These are phyloP conservation scores for Starmerella ratchasimensis DNA, from an alignment of 805 yeast genomes.

Conservation along the genomic window DNA sequence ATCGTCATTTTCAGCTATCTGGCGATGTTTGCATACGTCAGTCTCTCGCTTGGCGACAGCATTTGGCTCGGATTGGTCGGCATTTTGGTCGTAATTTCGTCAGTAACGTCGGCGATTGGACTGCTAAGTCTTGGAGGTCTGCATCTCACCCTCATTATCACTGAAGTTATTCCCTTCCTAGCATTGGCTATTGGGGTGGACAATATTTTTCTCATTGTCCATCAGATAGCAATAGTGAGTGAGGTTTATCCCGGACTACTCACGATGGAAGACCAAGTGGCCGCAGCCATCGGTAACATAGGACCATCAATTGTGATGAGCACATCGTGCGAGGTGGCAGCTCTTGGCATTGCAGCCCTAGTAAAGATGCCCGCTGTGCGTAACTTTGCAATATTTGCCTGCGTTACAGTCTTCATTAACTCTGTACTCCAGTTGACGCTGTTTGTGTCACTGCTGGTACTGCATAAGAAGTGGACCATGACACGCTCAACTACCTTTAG, in stretches of 20 bases:
- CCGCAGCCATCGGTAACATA: conserved; percentile 52
- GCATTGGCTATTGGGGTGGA: conserved; percentile 94
- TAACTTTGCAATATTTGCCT: conserved; percentile 83
- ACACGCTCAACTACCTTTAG: background rate
- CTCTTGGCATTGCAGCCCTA: conserved; percentile 62
- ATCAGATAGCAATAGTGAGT: conserved; percentile 52
- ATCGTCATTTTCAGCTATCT: conserved; percentile 64
- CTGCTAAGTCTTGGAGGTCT: conserved; percentile 60
- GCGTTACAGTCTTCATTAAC: conserved; percentile 70
- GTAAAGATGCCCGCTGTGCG: conserved; percentile 95
- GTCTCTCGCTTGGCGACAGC: conserved; percentile 68
- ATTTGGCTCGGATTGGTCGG: conserved; percentile 75
- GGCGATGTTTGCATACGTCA: conserved; percentile 78
- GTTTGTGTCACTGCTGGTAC: conserved; percentile 48
- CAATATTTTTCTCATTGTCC: conserved; percentile 74
- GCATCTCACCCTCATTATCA: conserved; percentile 80
- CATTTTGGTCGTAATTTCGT: conserved; percentile 61
- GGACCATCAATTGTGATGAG: conserved; percentile 82
- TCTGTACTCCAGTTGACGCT: conserved; percentile 67
- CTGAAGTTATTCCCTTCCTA: conserved; percentile 90
- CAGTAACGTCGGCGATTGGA: conserved; percentile 76
- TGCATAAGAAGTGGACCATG: background rate
- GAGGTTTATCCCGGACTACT: conserved; percentile 33
- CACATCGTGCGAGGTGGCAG: conserved; percentile 60
- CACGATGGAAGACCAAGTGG: conserved; percentile 43